Conservation (phyloP, 495 filamentous ascomycete genomes). For the Aspergillus leporis region DNA sequence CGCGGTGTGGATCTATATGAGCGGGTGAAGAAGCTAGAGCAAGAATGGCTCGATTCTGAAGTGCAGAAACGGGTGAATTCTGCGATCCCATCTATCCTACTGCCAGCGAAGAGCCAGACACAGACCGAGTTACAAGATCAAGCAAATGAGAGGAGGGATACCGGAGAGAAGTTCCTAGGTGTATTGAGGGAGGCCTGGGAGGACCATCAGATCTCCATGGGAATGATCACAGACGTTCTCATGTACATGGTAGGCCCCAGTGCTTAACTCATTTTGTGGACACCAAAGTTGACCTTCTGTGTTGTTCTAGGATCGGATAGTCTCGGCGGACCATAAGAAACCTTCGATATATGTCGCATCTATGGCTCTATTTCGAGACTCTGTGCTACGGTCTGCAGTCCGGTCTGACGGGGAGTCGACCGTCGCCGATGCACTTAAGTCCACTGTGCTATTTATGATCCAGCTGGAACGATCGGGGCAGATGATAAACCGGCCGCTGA, state of each 20-base stretch:
- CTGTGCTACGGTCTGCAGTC: constrained; percentile 63
- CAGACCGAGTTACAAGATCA: constrained; percentile 50
- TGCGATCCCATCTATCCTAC: constrained; percentile 61
- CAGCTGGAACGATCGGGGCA: constrained; percentile 90
- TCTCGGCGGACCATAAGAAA: constrained; percentile 66
- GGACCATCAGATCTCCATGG: constrained; percentile 89
- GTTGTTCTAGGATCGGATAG: constrained; percentile 65
- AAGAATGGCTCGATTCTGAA: constrained; percentile 69
- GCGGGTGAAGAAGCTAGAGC: constrained; percentile 74
- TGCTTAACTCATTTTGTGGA: not conserved
- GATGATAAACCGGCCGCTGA: constrained; percentile 77
- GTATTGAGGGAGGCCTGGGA: constrained; percentile 78
- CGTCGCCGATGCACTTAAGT: constrained; percentile 71
- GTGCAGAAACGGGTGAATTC: constrained; percentile 64
- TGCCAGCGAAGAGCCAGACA: constrained; percentile 42
- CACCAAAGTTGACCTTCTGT: constrained; percentile 6
- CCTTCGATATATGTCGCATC: constrained; percentile 79
- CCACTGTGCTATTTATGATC: constrained; percentile 86
- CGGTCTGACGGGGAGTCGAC: constrained; percentile 42
- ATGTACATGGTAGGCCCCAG: constrained; percentile 83
- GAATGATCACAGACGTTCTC: constrained; percentile 94
- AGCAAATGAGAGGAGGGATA: constrained; percentile 71
- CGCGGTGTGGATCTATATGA: constrained; percentile 84
- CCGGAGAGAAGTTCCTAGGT: constrained; percentile 80
- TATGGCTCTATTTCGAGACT: constrained; percentile 85